A percentile compares a stretch with the other conserved stretches of the same genome.
These are phyloP conservation scores for Entonaema liquescens DNA, from an alignment of 495 filamentous ascomycete species.

Conservation along the genomic window DNA sequence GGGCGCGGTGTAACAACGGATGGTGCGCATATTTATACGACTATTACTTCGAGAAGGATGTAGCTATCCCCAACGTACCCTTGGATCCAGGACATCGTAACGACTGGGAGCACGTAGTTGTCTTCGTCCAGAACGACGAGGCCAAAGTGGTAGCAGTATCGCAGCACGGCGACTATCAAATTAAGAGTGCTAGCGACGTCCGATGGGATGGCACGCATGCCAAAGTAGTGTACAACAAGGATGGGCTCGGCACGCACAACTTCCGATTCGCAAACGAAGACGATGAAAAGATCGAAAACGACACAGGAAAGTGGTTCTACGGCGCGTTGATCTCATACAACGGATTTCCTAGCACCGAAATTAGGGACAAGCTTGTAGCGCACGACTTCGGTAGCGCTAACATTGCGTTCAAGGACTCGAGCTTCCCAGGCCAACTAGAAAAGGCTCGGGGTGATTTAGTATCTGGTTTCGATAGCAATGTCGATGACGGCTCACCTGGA, in stretches of 20 bases:
- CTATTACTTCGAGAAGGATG: conserved; percentile 61
- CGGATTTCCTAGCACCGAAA: conserved; percentile 44
- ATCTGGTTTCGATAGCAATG: conserved; percentile 47
- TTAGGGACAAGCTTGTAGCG: conserved; percentile 42
- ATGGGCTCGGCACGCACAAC: conserved; percentile 51
- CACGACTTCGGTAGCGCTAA: conserved; percentile 43
- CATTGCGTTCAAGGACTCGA: conserved; percentile 51
- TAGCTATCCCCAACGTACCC: conserved; percentile 45
- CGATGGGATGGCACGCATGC: conserved; percentile 55
- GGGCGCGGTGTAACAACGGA: conserved; percentile 55
- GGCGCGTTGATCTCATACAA: conserved; percentile 52
- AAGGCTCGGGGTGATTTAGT: conserved; percentile 45
- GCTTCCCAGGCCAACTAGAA: conserved; percentile 45
- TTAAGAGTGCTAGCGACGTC: conserved; percentile 45
- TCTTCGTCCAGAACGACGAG: conserved; percentile 48
- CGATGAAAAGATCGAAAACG: conserved; percentile 55
- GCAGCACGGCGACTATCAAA: conserved; percentile 51
- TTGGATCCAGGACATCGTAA: conserved; percentile 50
- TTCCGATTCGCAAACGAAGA: conserved; percentile 53
- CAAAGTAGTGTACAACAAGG: conserved; percentile 58
- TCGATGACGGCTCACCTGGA: conserved; percentile 53
- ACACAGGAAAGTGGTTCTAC: conserved; percentile 51
- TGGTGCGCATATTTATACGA: conserved; percentile 58
- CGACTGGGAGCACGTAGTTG: conserved; percentile 60
- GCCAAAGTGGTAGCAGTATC: conserved; percentile 50